Evolutionary conservation across 306 rosid species (phyloP).

Genomic region (Vicia faba): DNA sequence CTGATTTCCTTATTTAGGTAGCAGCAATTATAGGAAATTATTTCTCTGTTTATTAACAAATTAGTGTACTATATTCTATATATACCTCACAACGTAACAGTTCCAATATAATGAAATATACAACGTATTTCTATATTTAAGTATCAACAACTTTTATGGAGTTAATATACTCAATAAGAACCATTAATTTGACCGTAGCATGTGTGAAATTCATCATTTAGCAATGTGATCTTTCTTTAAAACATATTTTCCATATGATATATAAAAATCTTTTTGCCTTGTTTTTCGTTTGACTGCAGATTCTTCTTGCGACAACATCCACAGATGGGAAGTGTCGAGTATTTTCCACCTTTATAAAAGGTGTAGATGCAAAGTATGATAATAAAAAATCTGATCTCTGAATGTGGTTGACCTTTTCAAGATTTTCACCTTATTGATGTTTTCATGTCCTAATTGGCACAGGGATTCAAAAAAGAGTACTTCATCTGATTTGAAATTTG

Average conservation of each 20-base stretch:
- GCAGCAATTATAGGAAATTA: too few relatives aligned
- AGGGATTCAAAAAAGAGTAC: slow-evolving; percentile 80
- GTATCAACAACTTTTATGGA: too few relatives aligned
- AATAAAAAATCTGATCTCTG: slow-evolving; percentile 32
- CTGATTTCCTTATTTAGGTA: too few relatives aligned
- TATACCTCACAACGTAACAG: too few relatives aligned
- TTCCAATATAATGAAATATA: too few relatives aligned
- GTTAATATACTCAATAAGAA: too few relatives aligned
- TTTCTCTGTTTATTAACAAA: too few relatives aligned
- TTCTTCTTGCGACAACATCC: slow-evolving; percentile 91
- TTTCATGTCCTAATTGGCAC: slow-evolving; percentile 50
- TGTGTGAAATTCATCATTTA: too few relatives aligned
- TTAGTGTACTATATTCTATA: too few relatives aligned
- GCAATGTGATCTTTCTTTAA: slow-evolving; percentile 11
- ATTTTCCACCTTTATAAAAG: slow-evolving; percentile 89
- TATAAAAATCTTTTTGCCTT: not conserved
- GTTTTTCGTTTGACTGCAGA: slow-evolving; percentile 50
- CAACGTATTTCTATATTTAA: too few relatives aligned
- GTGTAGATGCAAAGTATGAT: slow-evolving; percentile 87
- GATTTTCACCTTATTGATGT: slow-evolving; percentile 28
- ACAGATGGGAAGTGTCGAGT: slow-evolving; percentile 95
- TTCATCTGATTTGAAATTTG: slow-evolving; percentile 80
- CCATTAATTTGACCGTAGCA: too few relatives aligned
- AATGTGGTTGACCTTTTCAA: slow-evolving; percentile 28
- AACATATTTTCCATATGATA: slow-evolving; percentile 9